Evolutionary conservation across 2,329 filamentous ascomycete species (phyloP).

Genomic region (Hawksworthiomyces lignivorus): DNA sequence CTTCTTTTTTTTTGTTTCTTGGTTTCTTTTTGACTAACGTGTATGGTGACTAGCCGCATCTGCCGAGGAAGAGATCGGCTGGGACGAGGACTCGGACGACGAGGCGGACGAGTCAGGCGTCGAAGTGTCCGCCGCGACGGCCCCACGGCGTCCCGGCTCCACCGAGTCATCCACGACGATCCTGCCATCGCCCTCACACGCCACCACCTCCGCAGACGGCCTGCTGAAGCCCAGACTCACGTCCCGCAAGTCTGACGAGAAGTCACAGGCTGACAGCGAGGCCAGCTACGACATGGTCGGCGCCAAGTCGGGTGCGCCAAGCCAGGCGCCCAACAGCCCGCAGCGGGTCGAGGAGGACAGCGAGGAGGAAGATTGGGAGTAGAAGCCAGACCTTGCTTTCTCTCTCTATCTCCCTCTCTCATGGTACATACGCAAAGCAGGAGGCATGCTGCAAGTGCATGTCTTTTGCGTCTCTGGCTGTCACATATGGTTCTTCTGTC

Average conservation of each 20-base stretch:
- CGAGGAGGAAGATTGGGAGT: constrained; percentile 74
- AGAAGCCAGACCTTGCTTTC: too few relatives aligned
- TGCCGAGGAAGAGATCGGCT: constrained; percentile 62
- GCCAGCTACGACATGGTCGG: constrained; percentile 93
- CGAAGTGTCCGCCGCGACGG: background rate
- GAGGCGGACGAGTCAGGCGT: constrained; percentile 20
- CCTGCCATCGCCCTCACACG: constrained; percentile 33
- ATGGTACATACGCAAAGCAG: too few relatives aligned
- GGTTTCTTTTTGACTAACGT: constrained; percentile 25
- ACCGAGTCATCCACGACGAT: constrained; percentile 53
- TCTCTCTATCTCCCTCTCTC: too few relatives aligned
- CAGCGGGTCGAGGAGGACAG: constrained; percentile 51
- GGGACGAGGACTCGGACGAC: constrained; percentile 51
- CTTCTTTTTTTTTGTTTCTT: background rate
- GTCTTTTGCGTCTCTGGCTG: too few relatives aligned
- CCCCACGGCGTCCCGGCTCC: constrained; percentile 35
- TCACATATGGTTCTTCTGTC: too few relatives aligned
- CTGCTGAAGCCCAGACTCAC: constrained; percentile 52
- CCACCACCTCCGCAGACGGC: constrained; percentile 21
- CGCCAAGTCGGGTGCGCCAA: constrained; percentile 65
- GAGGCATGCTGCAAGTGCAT: too few relatives aligned
- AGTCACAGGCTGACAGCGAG: constrained; percentile 87
- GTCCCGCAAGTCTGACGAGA: constrained; percentile 71
- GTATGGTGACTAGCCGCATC: constrained; percentile 56
- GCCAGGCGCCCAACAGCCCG: constrained; percentile 64